Base-by-base conservation (phyloP, 768 basidiomycete genomes). In the Boletus rex-veris region DNA sequence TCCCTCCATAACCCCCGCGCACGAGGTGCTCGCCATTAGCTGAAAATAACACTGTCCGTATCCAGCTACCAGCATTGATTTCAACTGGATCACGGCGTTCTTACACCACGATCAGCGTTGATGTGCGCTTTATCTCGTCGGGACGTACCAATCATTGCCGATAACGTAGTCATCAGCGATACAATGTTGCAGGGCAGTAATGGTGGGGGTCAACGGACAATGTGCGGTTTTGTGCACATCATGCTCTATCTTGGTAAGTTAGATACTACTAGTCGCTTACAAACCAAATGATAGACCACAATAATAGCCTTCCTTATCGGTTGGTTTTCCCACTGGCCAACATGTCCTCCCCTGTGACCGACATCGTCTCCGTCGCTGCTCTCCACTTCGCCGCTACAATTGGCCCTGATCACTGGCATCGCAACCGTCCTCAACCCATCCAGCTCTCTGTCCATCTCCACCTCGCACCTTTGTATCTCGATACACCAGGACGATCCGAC, bases 401-500 rank as follows among this genome's bases (percentile, higher is more conserved):
- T 26, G 81, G 81, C 1, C 61, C 66, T 0, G 82, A 84, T 55
- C 78, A 79, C 58, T 84, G 82, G 82, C 71, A 74, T 6, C 74
- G 74, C 31, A 37, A 52, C 0, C 74, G 77, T 3, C 52, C 73
- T 0, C 86, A 88, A 53, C 81, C 81, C 0, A 72, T 85, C 51
- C 63, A 75, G 14, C 64, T 86, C 59, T 75, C 75, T 10, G 63
- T 88, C 30, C 59, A 63, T 9, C 62, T 80, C 48, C 74, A 80
- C 51, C 71, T 83, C 3, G 43, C 63, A 18, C 65, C 71, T 0
- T 61, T 69, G 3, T 77, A 74, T 55, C 74, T 89, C 52, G 57
- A 75, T 11, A 46, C 59, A 0, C 75, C 83, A 0, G 83, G 77
- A 0, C 47, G 59, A 24, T 72, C 76, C 0, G 84, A 86, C 66